phyloP scores from a whole-genome alignment of 2,329 filamentous ascomycete species.

The Colletotrichum simmondsii region DNA sequence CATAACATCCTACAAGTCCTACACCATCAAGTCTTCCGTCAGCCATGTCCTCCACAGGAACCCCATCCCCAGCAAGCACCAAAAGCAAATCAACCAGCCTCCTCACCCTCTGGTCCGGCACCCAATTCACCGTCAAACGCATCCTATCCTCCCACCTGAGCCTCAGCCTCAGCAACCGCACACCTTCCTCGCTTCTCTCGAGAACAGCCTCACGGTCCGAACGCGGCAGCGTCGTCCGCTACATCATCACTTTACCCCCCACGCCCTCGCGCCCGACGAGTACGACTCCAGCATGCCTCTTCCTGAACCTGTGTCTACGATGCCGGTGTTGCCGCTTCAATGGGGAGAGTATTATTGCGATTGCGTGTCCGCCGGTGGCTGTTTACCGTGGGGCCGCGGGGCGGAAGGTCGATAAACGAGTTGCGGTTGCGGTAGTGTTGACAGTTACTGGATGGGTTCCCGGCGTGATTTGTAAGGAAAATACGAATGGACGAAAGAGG shows the following conservation, averaged over 20 bases:
- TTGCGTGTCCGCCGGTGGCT: neutral
- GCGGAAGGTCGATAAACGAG: neutral
- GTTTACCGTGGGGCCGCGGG: neutral
- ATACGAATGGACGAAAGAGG: too few relatives aligned
- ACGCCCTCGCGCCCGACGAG: neutral
- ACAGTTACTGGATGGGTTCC: neutral
- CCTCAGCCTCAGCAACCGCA: neutral
- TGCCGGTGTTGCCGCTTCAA: neutral
- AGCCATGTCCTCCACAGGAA: neutral
- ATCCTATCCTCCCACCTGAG: neutral
- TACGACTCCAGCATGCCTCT: neutral
- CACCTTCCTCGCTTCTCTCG: neutral
- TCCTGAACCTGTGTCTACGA: neutral
- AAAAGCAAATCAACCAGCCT: neutral
- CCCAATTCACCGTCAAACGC: neutral
- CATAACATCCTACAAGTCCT: neutral
- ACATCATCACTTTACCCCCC: neutral
- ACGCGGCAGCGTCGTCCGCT: neutral
- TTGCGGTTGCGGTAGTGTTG: neutral
- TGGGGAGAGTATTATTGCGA: neutral
- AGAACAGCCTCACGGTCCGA: neutral
- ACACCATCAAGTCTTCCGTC: neutral
- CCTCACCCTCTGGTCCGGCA: neutral
- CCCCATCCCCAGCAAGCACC: neutral
- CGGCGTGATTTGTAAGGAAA: neutral